Conservation (phyloP, 164 flowering plant genomes). For the Amborella trichopoda region DNA sequence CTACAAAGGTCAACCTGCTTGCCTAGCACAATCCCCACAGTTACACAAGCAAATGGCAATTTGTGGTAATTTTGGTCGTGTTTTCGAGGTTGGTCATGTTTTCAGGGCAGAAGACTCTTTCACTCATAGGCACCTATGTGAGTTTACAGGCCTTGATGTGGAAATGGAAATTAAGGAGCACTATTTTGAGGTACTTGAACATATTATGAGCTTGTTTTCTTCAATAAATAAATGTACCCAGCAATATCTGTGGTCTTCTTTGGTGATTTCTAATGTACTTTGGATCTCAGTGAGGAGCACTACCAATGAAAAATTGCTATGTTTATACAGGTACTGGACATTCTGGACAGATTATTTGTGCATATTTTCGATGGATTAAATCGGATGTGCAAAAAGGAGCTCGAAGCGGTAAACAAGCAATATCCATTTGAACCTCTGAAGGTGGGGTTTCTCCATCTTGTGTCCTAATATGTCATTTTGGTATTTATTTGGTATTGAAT, state of each 20-base stretch:
- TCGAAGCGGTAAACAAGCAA: constrained; percentile 62
- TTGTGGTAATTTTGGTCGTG: constrained; percentile 84
- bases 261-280: no score
- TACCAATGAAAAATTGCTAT: no score
- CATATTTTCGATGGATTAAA: constrained; percentile 69
- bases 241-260: constrained; percentile 6
- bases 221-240: no score
- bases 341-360: constrained; percentile 75
- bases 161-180: constrained; percentile 93
- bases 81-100: constrained; percentile 87
- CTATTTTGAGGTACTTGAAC: constrained; percentile 61
- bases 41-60: constrained; percentile 97
- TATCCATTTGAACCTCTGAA: constrained; percentile 80
- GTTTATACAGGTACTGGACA: constrained; percentile 83
- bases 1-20: constrained; percentile 88
- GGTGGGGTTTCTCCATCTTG: no score
- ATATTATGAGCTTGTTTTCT: background rate
- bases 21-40: constrained; percentile 98
- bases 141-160: constrained; percentile 89
- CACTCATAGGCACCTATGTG: constrained; percentile 93
- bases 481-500: no score
- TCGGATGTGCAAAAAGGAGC: constrained; percentile 51
- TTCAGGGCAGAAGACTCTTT: constrained; percentile 91
- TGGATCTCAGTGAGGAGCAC: no score
- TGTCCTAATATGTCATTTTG: no score